Conservation (phyloP, 2,329 filamentous ascomycete genomes). For the Colletotrichum sp. region DNA sequence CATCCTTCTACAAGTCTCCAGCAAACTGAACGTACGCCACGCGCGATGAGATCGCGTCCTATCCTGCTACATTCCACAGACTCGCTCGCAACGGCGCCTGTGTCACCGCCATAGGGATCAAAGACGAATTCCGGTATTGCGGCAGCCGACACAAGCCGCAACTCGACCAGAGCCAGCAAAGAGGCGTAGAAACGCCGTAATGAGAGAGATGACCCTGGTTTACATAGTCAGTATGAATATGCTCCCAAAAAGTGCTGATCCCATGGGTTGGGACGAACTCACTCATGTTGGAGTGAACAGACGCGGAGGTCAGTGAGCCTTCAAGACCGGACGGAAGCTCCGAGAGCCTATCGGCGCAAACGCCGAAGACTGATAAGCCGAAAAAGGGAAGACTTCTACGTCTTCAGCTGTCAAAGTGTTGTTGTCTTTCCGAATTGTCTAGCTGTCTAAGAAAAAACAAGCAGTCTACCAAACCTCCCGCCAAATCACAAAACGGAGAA, state of each 20-base stretch:
- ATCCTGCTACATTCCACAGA: conserved; percentile 71
- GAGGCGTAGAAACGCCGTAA: background rate
- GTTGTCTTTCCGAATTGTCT: background rate
- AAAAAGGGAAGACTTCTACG: background rate
- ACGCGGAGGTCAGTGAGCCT: background rate
- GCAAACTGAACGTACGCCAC: conserved; percentile 45
- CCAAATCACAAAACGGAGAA: background rate
- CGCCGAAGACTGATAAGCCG: background rate
- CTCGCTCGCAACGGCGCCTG: conserved; percentile 75
- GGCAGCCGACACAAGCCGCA: background rate
- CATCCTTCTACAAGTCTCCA: background rate
- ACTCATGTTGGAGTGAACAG: conserved; percentile 7
- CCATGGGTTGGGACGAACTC: conserved; percentile 12
- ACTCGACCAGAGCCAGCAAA: background rate
- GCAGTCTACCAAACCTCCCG: background rate
- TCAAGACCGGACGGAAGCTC: conserved; percentile 11
- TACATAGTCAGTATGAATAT: background rate
- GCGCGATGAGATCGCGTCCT: conserved; percentile 65
- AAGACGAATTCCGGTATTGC: conserved; percentile 26
- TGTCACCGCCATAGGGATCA: conserved; percentile 20
- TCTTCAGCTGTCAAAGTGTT: background rate
- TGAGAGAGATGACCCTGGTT: background rate
- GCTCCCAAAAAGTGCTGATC: background rate
- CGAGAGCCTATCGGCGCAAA: conserved; percentile 3
- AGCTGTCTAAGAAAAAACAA: background rate